Evolutionary conservation across 2,329 filamentous ascomycete genomes (phyloP).

Genomic region (Fusarium nematophilum): DNA sequence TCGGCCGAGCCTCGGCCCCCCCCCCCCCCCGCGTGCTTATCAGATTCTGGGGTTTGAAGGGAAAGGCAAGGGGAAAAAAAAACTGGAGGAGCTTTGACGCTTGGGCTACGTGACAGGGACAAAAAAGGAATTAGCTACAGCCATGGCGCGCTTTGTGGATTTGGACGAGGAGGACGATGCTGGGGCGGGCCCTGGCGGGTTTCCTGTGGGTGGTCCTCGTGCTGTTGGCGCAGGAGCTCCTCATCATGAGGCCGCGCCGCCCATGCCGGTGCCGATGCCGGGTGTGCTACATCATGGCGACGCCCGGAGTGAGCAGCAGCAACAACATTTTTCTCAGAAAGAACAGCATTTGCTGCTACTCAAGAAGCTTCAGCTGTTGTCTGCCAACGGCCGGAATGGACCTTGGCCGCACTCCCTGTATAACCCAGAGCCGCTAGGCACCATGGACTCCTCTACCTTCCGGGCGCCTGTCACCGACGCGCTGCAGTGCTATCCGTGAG

Average conservation of each 20-base stretch:
- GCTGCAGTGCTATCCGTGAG: constrained; percentile 45
- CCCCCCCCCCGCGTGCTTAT: constrained; percentile 38
- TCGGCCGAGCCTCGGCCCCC: constrained; percentile 36
- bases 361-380: constrained; percentile 41
- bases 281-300: constrained; percentile 40
- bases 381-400: constrained; percentile 42
- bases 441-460: constrained; percentile 41
- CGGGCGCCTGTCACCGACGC: constrained; percentile 41
- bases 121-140: constrained; percentile 13
- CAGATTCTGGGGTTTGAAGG: constrained; percentile 41
- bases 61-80: neutral
- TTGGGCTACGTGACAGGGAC: too few species aligned
- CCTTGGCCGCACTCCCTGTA: constrained; percentile 43
- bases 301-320: constrained; percentile 27
- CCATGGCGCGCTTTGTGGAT: constrained; percentile 47
- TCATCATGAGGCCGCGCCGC: constrained; percentile 39
- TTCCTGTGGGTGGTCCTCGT: constrained; percentile 30
- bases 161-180: constrained; percentile 43
- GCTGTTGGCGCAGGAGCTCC: constrained; percentile 24
- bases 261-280: constrained; percentile 38
- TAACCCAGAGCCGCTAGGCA: constrained; percentile 39
- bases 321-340: constrained; percentile 32
- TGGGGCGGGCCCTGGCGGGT: constrained; percentile 30
- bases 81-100: too few species aligned
- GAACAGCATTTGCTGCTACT: constrained; percentile 42